A percentile compares a stretch with the other conserved stretches of the same genome.
phyloP scores from a whole-genome alignment of 2,329 filamentous ascomycete species.

The Ophiostoma montium region DNA sequence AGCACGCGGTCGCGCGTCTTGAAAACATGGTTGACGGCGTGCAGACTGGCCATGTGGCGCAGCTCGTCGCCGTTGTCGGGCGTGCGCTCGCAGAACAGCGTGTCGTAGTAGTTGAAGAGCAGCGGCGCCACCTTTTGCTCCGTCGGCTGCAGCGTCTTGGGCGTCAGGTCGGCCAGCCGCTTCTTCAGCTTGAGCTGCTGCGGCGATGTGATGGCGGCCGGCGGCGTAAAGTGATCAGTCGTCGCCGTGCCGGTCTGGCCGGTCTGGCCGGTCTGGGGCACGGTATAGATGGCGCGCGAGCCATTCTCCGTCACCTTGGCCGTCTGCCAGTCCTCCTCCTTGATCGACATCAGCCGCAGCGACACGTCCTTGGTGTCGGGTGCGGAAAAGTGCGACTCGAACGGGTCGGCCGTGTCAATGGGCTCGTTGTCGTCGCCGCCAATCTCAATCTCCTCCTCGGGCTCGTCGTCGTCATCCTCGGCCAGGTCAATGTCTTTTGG shows the following conservation, averaged over 20 bases:
- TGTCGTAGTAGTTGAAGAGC: conserved; percentile 70
- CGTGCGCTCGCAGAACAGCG: conserved; percentile 62
- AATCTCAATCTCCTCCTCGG: conserved; percentile 17
- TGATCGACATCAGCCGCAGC: conserved; percentile 34
- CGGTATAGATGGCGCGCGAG: conserved; percentile 32
- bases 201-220: conserved; percentile 24
- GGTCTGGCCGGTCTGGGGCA: conserved; percentile 31
- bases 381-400: conserved; percentile 64
- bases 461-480: background rate
- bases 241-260: conserved; percentile 21
- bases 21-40: conserved; percentile 82
- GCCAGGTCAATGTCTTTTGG: conserved; percentile 16
- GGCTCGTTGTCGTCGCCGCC: conserved; percentile 36
- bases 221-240: conserved; percentile 19
- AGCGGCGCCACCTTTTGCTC: conserved; percentile 54
- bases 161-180: conserved; percentile 42
- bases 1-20: conserved; percentile 88
- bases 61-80: conserved; percentile 53
- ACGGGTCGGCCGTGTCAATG: conserved; percentile 46
- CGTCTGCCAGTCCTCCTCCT: conserved; percentile 36
- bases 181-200: conserved; percentile 52
- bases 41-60: conserved; percentile 61
- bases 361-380: conserved; percentile 48
- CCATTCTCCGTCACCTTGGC: conserved; percentile 32
- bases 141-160: conserved; percentile 42